Conservation (phyloP, 371 early-diverging fungal species). For the Coemansia sp. region DNA sequence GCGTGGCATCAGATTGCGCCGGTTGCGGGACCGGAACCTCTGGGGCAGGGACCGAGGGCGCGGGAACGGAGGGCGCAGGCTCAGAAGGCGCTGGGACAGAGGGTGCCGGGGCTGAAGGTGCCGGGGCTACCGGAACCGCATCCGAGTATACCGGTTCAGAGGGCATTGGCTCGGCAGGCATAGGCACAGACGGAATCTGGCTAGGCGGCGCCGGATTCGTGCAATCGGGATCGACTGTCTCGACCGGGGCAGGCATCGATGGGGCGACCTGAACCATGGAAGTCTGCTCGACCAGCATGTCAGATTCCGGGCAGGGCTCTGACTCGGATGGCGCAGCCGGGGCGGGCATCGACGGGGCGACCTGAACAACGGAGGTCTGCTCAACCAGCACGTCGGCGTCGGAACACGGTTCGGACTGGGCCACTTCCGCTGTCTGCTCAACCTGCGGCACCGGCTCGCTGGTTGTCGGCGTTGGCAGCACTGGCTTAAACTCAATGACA, state of each 20-base stretch:
- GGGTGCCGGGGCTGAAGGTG: too few species aligned
- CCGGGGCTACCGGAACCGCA: too few species aligned
- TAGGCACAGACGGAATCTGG: not conserved
- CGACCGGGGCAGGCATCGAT: slow-evolving; percentile 6
- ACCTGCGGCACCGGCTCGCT: slow-evolving; percentile 5
- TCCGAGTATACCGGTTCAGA: not conserved
- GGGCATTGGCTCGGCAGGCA: slow-evolving; percentile 7
- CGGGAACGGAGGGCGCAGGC: slow-evolving; percentile 7
- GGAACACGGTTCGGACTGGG: slow-evolving; percentile 7
- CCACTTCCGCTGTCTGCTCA: slow-evolving; percentile 5
- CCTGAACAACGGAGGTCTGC: not conserved
- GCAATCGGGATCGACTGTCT: not conserved
- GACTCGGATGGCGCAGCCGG: too few species aligned
- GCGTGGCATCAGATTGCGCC: not conserved
- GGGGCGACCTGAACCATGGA: too few species aligned
- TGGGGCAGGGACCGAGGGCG: slow-evolving; percentile 1
- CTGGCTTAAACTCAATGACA: slow-evolving; percentile 20
- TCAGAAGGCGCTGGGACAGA: not conserved
- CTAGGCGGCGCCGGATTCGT: not conserved
- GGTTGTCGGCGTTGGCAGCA: slow-evolving; percentile 6
- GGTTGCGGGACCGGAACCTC: not conserved
- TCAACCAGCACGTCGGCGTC: not conserved
- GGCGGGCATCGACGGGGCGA: not conserved
- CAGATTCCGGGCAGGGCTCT: too few species aligned
- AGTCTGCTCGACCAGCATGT: too few species aligned